Evolutionary conservation across 257 asterid species (phyloP), one percentile per base, ranked within the genome.

Genomic region (Penstemon newberryi): DNA sequence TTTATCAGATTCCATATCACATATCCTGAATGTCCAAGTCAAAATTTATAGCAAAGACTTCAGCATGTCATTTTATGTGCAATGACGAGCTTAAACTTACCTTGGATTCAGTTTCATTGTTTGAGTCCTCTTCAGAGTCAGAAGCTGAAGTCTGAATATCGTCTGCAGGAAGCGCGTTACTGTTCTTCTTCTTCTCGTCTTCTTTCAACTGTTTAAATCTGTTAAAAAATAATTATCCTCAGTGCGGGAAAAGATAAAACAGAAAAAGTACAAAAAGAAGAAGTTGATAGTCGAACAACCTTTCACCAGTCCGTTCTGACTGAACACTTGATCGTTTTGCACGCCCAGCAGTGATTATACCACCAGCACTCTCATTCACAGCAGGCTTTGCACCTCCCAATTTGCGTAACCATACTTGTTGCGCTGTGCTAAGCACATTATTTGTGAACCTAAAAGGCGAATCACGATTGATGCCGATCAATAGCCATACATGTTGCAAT

Each of bases 371-470:
- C 69, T 92, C 97, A 60, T 78, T 73, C 50, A 94, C 91, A 67
- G 49, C 86, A 78, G 98, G 98, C 76, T 86, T 87, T 11, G 96
- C 98, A 66, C 98, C 98, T 65, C 99, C 99, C 74, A 89, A 49
- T 80, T 94, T 91, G 53, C 99, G 96, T 71, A 94, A 66, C 97
- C 97, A 94, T 67, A 91, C 95, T 71, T 94, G 99, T 71, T 94
- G 99, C 62, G 93, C 96, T 8, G 99, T 94, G 85, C 95, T 94
- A 74, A 94, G 91, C 76, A 94, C 90, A 63, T 94, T 94, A 74
- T 94, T 94, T 63, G 95, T 80, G 78, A 94, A 91, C 99, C 99
- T 91, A 73, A 57, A 68, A 56, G 58, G 67, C 64, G 61, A 72
- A 69, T 7, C 9, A 25, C 33, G 2, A 25, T 2, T 2, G n/a